These are phyloP conservation scores for Fusarium xyrophilum DNA, from an alignment of 2,329 filamentous ascomycete genomes.

Conservation along the genomic window DNA sequence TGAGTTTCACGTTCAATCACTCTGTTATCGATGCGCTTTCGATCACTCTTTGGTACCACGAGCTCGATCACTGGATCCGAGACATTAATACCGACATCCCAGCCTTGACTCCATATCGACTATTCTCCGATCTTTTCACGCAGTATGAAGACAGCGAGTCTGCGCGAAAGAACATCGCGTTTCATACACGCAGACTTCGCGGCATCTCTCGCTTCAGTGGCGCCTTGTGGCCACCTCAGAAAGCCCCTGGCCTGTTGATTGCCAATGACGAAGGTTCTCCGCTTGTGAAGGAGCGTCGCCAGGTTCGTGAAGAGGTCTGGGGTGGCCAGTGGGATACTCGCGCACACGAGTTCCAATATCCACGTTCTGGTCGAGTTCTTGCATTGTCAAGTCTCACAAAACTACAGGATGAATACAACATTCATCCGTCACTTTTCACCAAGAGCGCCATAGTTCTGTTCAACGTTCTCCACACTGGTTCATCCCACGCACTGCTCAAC, in stretches of 20 bases:
- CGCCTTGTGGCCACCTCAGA: slow-evolving; percentile 46
- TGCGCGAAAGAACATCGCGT: slow-evolving; percentile 40
- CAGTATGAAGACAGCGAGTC: slow-evolving; percentile 43
- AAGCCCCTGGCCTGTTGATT: slow-evolving; percentile 47
- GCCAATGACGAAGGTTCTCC: slow-evolving; percentile 39
- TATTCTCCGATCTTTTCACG: slow-evolving; percentile 45
- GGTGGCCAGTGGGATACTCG: slow-evolving; percentile 40
- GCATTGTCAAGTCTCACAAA: slow-evolving; percentile 36
- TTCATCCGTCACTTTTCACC: slow-evolving; percentile 43
- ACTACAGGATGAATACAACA: slow-evolving; percentile 30
- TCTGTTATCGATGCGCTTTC: slow-evolving; percentile 47
- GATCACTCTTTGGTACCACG: slow-evolving; percentile 44
- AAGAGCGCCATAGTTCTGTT: slow-evolving; percentile 46
- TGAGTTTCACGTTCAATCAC: slow-evolving; percentile 47
- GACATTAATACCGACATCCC: slow-evolving; percentile 28
- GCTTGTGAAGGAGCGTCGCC: slow-evolving; percentile 28
- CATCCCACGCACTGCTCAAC: slow-evolving; percentile 45
- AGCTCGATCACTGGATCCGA: slow-evolving; percentile 44
- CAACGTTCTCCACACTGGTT: slow-evolving; percentile 45
- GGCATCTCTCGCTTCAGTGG: slow-evolving; percentile 46
- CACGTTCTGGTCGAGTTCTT: slow-evolving; percentile 44
- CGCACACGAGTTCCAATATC: slow-evolving; percentile 40
- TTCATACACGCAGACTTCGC: slow-evolving; percentile 44
- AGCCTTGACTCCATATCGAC: slow-evolving; percentile 40
- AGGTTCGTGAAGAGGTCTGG: slow-evolving; percentile 41